phyloP scores from a whole-genome alignment of 2,329 filamentous ascomycete genomes.

The Cadophora gregata region DNA sequence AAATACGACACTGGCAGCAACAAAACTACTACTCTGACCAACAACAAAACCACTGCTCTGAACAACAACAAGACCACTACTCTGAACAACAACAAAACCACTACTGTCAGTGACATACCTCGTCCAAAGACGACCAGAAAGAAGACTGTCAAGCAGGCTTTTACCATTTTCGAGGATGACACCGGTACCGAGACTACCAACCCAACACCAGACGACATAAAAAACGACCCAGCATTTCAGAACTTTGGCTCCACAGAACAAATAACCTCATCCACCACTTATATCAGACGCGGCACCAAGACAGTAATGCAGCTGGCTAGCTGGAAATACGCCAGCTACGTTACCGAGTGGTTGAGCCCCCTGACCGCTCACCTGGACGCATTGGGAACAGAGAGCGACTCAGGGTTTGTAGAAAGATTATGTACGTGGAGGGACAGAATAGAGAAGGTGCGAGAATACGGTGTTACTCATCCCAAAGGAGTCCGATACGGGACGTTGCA shows the following conservation, averaged over 20 bases:
- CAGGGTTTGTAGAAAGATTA: neutral
- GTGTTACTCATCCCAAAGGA: neutral
- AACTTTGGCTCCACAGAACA: neutral
- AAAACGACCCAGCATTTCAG: neutral
- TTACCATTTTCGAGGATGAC: conserved; percentile 15
- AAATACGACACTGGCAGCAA: neutral
- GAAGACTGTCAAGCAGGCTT: neutral
- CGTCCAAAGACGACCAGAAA: neutral
- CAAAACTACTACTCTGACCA: neutral
- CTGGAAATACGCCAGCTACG: neutral
- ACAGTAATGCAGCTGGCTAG: neutral
- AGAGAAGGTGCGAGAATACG: neutral
- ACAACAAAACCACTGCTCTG: neutral
- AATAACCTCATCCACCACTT: neutral
- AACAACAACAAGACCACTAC: no score
- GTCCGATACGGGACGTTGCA: neutral
- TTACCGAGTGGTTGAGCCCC: neutral
- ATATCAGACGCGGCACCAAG: neutral
- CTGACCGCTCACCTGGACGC: neutral
- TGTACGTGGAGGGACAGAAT: neutral
- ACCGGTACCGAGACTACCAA: conserved; percentile 12
- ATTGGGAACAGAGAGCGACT: neutral
- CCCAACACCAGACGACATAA: neutral
- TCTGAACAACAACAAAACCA: neutral
- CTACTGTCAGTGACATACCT: neutral